Evolutionary conservation across 352 stramenopile genomes (phyloP), one percentile per base, ranked within the genome.

Genomic region (Phytophthora cryptogea): DNA sequence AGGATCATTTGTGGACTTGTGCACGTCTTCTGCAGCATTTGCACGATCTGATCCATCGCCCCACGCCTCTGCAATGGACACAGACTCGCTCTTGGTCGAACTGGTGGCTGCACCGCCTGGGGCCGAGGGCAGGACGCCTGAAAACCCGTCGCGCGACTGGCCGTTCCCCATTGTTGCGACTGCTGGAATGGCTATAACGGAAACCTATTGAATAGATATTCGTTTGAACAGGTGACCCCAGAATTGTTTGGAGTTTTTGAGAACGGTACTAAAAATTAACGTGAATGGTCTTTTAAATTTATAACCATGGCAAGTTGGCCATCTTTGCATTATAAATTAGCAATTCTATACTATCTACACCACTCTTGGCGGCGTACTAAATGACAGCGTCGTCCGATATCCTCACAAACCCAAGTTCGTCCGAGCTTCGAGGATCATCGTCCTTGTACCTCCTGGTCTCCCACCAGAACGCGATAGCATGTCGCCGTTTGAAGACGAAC

Each of bases 81-180:
- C 17, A 17, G 56, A 5, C 1, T 60, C 56, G 10, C 42, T 26
- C n/a, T 61, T 52, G 36, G 46, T 31, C 5, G 33, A 51, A 8
- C 2, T 39, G 9, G 37, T 28, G 13, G 17, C 4, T 23, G 23
- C 28, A 20, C 4, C 33, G 9, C 39, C 40, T 16, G 47, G 39
- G 36, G 13, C 42, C 5, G 64, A 72, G 14, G 72, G 72, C 35
- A 81, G 26, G 1, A 81, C 62, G n/a, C 36, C 62, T 26, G 58
- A 63, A 41, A 81, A 78, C 7, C 51, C 43, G 17, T 70, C 57
- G n/a, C 49, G 64, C 53, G 56, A 73, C 20, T 58, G 59, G 3
- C 54, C 54, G 39, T 73, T 73, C 44, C 71, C 71, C 71, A 80
- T 80, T 17, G 13, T 57, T 23, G 23, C 27, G 47, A 8, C 35